Conservation (phyloP, 2,329 filamentous ascomycete species). For the Drechslera avenae region DNA sequence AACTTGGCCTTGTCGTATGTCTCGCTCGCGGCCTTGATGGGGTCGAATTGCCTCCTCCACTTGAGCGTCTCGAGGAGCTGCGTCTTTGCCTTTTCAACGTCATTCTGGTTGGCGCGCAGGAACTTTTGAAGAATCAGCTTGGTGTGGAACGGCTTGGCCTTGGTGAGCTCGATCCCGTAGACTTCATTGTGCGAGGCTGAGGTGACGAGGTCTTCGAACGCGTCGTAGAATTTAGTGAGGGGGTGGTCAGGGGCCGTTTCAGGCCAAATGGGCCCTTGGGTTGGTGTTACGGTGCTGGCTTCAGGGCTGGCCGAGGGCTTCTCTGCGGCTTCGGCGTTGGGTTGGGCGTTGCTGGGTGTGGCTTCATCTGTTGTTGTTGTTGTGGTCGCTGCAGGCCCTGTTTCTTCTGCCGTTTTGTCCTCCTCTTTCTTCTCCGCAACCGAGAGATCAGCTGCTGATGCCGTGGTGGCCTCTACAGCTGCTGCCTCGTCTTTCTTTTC, state of each 20-base stretch:
- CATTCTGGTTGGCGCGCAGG: conserved; percentile 83
- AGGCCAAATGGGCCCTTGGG: conserved; percentile 41
- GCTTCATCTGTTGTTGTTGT: neutral
- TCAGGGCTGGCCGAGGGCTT: neutral
- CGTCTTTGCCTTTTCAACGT: conserved; percentile 72
- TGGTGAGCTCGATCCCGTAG: conserved; percentile 76
- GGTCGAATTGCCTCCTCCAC: conserved; percentile 81
- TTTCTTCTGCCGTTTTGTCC: neutral
- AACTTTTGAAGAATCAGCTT: conserved; percentile 91
- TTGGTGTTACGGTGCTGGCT: conserved; percentile 8
- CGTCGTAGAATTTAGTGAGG: conserved; percentile 62
- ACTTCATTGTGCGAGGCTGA: conserved; percentile 73
- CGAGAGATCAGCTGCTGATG: neutral
- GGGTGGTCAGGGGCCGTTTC: conserved; percentile 46
- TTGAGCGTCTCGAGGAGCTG: conserved; percentile 80
- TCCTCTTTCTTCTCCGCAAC: neutral
- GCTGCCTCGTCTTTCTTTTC: conserved; percentile 24
- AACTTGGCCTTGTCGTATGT: conserved; percentile 73
- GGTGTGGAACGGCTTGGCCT: conserved; percentile 67
- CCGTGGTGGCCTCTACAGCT: conserved; percentile 7
- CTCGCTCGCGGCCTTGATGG: conserved; percentile 65
- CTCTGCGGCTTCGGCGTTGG: neutral
- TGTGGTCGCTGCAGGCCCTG: neutral
- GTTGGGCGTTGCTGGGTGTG: conserved; percentile 8
- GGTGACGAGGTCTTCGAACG: conserved; percentile 63